Evolutionary conservation across 495 filamentous ascomycete genomes (phyloP).

Genomic region (Neurospora sp.): DNA sequence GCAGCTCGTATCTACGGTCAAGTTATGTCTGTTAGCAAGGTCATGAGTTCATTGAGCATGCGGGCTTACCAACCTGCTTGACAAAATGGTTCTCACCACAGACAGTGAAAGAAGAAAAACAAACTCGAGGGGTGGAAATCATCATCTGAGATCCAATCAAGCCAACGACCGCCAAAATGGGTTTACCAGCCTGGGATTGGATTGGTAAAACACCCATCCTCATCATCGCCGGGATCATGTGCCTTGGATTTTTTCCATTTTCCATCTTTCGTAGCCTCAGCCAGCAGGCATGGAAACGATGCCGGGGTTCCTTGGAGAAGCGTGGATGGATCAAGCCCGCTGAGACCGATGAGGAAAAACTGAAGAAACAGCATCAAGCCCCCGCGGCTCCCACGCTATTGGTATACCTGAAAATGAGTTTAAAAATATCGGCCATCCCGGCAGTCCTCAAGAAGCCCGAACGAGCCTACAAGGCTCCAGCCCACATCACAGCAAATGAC

Average conservation of each 20-base stretch:
- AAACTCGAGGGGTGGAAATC: neutral
- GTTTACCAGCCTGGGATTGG: conserved; percentile 1
- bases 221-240: conserved; percentile 6
- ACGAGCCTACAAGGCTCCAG: conserved; percentile 1
- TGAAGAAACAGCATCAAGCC: neutral
- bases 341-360: neutral
- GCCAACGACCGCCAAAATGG: conserved; percentile 7
- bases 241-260: conserved; percentile 15
- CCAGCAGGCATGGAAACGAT: neutral
- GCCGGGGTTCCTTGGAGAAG: neutral
- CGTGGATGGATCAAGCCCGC: conserved; percentile 1
- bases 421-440: neutral
- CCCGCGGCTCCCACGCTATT: conserved; percentile 8
- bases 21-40: conserved; percentile 6
- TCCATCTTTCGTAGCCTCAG: conserved; percentile 4
- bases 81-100: neutral
- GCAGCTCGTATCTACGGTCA: neutral
- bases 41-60: conserved; percentile 12
- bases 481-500: conserved; percentile 2
- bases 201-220: conserved; percentile 4
- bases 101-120: neutral
- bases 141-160: neutral
- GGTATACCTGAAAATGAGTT: too few relatives aligned
- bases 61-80: conserved; percentile 5
- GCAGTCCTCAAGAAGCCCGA: conserved; percentile 1